These are phyloP conservation scores for Pseudozyma thailandica DNA, from an alignment of 1,284 basidiomycete genomes.

Conservation along the genomic window DNA sequence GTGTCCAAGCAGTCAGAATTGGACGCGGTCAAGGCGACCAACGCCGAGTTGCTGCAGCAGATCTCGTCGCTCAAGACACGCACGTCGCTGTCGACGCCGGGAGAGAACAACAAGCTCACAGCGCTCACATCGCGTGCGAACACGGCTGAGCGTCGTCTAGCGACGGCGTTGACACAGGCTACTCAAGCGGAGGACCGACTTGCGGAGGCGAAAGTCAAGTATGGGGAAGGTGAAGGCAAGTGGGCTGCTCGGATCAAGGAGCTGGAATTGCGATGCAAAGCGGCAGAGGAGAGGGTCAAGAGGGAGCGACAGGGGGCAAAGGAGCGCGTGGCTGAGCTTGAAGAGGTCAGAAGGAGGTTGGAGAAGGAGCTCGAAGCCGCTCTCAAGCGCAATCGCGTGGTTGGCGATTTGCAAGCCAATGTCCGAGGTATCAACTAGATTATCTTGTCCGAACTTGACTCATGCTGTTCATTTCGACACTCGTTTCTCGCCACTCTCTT, in stretches of 20 bases:
- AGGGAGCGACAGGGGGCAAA: slow-evolving; percentile 93
- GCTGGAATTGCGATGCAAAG: slow-evolving; percentile 84
- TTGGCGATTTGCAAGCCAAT: slow-evolving; percentile 46
- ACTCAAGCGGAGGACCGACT: slow-evolving; percentile 84
- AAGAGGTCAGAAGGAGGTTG: slow-evolving; percentile 34
- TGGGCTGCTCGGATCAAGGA: slow-evolving; percentile 69
- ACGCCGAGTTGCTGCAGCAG: slow-evolving; percentile 80
- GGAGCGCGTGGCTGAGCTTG: slow-evolving; percentile 74
- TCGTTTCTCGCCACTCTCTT: too few species aligned
- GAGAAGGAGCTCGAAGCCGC: slow-evolving; percentile 50
- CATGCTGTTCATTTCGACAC: too few species aligned
- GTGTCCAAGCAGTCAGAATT: slow-evolving; percentile 86
- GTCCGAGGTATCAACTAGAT: slow-evolving; percentile 17
- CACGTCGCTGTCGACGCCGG: slow-evolving; percentile 40
- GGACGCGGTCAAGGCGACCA: slow-evolving; percentile 74
- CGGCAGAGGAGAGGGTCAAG: slow-evolving; percentile 93
- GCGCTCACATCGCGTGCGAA: slow-evolving; percentile 56
- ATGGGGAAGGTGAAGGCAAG: slow-evolving; percentile 55
- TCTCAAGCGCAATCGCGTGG: slow-evolving; percentile 26
- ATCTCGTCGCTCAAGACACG: slow-evolving; percentile 75
- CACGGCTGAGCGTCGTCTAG: slow-evolving; percentile 77
- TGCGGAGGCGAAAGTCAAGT: slow-evolving; percentile 77
- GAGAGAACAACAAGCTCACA: slow-evolving; percentile 55
- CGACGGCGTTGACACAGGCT: slow-evolving; percentile 84
- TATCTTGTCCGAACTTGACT: not conserved